Evolutionary conservation across 495 filamentous ascomycete species (phyloP).

Genomic region (Gamarada debralockiae): DNA sequence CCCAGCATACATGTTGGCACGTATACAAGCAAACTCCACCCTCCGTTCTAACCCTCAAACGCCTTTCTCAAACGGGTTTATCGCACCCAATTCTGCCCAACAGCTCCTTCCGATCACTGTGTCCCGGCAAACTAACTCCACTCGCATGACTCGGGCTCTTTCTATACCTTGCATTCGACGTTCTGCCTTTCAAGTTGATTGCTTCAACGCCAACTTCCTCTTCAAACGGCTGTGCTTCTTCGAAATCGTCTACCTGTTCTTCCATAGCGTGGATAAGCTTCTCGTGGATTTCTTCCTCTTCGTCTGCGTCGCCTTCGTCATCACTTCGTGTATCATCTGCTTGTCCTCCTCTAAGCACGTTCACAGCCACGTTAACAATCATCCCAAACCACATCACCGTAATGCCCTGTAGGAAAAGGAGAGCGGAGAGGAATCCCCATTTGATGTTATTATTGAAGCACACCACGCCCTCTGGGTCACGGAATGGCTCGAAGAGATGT

Average conservation of each 20-base stretch:
- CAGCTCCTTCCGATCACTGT: constrained; percentile 70
- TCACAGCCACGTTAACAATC: constrained; percentile 75
- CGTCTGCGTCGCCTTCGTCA: constrained; percentile 65
- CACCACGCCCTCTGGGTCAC: constrained; percentile 60
- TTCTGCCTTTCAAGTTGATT: constrained; percentile 51
- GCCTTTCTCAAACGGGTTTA: constrained; percentile 36
- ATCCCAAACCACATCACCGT: constrained; percentile 87
- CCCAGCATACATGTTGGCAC: not conserved
- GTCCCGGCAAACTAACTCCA: constrained; percentile 61
- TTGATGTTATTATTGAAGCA: constrained; percentile 73
- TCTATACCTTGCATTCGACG: constrained; percentile 36
- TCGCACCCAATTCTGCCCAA: constrained; percentile 73
- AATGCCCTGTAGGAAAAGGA: constrained; percentile 75
- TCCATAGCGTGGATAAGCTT: constrained; percentile 28
- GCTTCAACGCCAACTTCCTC: constrained; percentile 64
- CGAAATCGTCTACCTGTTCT: constrained; percentile 17
- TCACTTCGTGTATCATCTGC: constrained; percentile 88
- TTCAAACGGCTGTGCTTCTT: constrained; percentile 40
- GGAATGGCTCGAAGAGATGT: constrained; percentile 69
- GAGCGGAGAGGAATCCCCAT: constrained; percentile 68
- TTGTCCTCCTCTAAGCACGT: constrained; percentile 67
- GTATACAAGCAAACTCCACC: not conserved
- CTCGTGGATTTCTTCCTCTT: constrained; percentile 21
- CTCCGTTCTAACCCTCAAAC: not conserved
- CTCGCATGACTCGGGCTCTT: constrained; percentile 37